Conservation (phyloP, 2,329 filamentous ascomycete species). For the Trichophyton benhamiae region DNA sequence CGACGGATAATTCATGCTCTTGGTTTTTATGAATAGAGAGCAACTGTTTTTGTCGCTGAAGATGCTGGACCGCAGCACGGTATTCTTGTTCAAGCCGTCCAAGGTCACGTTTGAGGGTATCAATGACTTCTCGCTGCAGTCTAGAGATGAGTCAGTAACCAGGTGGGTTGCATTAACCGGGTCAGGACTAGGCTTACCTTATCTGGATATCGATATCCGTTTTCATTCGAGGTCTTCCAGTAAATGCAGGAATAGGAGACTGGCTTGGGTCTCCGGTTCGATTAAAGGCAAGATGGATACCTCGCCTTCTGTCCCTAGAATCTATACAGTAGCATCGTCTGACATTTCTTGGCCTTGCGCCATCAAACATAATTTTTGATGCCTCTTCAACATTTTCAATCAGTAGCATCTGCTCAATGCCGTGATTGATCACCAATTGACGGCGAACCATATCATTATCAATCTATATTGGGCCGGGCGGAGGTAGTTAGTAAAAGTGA, state of each 20-base stretch:
- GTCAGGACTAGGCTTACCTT: constrained; percentile 24
- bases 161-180: background rate
- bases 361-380: constrained; percentile 54
- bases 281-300: constrained; percentile 46
- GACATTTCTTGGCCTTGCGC: constrained; percentile 54
- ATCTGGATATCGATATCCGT: constrained; percentile 61
- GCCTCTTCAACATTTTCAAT: constrained; percentile 57
- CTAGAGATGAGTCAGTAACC: constrained; percentile 15
- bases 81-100: constrained; percentile 40
- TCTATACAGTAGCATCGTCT: constrained; percentile 53
- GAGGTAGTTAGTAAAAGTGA: background rate
- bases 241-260: constrained; percentile 42
- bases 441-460: constrained; percentile 67
- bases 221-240: constrained; percentile 58
- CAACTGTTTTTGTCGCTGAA: constrained; percentile 39
- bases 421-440: constrained; percentile 68
- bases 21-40: constrained; percentile 39
- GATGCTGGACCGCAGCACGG: constrained; percentile 36
- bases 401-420: constrained; percentile 74
- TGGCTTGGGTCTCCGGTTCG: constrained; percentile 39
- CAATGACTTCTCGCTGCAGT: constrained; percentile 36
- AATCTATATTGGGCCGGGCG: constrained; percentile 39
- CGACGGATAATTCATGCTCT: constrained; percentile 40
- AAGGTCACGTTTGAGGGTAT: constrained; percentile 46
- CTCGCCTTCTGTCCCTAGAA: constrained; percentile 51